These are phyloP conservation scores for Cinchona pubescens DNA, from an alignment of 257 asterid species.

Conservation along the genomic window DNA sequence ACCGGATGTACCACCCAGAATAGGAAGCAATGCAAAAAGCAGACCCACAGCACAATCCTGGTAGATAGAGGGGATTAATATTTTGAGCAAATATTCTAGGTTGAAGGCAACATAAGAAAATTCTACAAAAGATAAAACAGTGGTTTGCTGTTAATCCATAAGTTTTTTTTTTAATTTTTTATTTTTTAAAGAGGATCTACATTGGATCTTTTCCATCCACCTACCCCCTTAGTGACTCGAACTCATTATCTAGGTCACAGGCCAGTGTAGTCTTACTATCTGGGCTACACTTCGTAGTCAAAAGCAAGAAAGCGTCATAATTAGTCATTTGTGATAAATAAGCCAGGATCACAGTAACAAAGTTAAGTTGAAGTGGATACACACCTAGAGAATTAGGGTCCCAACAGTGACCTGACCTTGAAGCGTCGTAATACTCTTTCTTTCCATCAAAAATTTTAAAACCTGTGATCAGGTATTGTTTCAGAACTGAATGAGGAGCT, in stretches of 20 bases:
- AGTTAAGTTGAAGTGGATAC: constrained; percentile 22
- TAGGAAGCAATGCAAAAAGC: constrained; percentile 84
- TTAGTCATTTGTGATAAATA: background rate
- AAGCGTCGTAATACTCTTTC: constrained; percentile 54
- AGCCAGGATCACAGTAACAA: background rate
- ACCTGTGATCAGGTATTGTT: constrained; percentile 41
- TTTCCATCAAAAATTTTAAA: constrained; percentile 80
- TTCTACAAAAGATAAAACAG: constrained; percentile 6
- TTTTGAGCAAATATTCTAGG: constrained; percentile 12
- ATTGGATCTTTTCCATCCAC: too few species aligned
- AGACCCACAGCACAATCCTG: constrained; percentile 91
- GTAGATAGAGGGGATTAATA: constrained; percentile 29
- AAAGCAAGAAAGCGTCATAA: constrained; percentile 15
- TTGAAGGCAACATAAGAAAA: constrained; percentile 10
- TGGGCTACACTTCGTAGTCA: too few species aligned
- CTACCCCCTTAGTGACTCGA: too few species aligned
- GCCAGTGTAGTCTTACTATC: too few species aligned
- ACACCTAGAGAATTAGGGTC: constrained; percentile 74
- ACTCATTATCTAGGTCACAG: too few species aligned
- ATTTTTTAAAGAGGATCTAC: too few species aligned
- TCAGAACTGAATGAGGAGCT: background rate
- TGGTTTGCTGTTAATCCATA: background rate
- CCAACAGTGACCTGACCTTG: constrained; percentile 88
- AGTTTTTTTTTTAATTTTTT: too few species aligned
- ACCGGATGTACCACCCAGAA: constrained; percentile 83